These are phyloP conservation scores for Candida cerambycidarum DNA, from an alignment of 805 yeast genomes.

Conservation along the genomic window DNA sequence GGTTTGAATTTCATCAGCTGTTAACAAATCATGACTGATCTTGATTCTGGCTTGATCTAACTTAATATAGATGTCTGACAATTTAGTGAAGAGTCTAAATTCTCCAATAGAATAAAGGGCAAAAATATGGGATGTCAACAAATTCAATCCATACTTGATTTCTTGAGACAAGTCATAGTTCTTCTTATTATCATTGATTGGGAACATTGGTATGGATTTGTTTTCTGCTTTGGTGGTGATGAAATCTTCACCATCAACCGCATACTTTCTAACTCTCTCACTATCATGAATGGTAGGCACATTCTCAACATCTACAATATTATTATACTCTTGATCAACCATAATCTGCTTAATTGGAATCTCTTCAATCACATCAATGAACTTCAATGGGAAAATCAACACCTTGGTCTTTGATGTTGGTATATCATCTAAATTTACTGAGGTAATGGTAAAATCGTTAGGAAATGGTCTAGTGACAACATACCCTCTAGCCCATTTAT, in stretches of 20 bases:
- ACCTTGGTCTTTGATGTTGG: slow-evolving; percentile 56
- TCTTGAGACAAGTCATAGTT: slow-evolving; percentile 47
- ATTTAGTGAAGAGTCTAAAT: slow-evolving; percentile 57
- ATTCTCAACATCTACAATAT: slow-evolving; percentile 20
- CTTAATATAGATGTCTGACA: slow-evolving; percentile 52
- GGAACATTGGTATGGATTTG: slow-evolving; percentile 49
- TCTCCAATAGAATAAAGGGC: slow-evolving; percentile 72
- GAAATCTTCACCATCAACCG: slow-evolving; percentile 21
- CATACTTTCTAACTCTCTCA: slow-evolving; percentile 25
- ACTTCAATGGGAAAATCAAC: slow-evolving; percentile 62
- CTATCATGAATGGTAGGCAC: slow-evolving; percentile 36
- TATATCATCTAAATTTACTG: slow-evolving; percentile 59
- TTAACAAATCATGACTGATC: slow-evolving; percentile 50
- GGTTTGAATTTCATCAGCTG: slow-evolving; percentile 49
- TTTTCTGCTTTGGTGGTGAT: slow-evolving; percentile 2
- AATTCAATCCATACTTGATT: slow-evolving; percentile 54
- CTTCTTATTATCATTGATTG: slow-evolving; percentile 45
- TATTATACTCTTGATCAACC: slow-evolving; percentile 29
- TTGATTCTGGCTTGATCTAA: slow-evolving; percentile 60
- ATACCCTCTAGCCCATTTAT: slow-evolving; percentile 81
- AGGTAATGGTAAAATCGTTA: slow-evolving; percentile 61
- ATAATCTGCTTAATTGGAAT: slow-evolving; percentile 35
- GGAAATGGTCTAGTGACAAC: slow-evolving; percentile 68
- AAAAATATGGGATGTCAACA: slow-evolving; percentile 62
- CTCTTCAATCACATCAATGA: slow-evolving; percentile 46